phyloP scores from a whole-genome alignment of 2,329 filamentous ascomycete genomes.

The Xylariaceae sp. region DNA sequence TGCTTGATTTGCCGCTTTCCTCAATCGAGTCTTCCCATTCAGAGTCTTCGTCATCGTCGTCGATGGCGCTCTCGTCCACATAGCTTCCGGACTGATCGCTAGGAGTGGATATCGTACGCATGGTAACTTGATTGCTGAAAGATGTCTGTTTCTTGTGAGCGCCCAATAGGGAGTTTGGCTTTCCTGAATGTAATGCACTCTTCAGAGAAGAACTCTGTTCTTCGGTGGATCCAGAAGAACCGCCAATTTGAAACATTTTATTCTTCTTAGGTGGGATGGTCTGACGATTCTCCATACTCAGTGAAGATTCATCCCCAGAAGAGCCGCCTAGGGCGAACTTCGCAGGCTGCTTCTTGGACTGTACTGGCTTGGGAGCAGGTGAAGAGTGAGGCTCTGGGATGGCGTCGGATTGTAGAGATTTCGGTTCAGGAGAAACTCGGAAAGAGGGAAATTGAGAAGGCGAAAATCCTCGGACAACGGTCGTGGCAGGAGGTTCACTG shows the following conservation, averaged over 20 bases:
- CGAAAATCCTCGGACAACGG: conserved; percentile 86
- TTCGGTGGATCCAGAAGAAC: conserved; percentile 75
- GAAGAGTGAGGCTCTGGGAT: conserved; percentile 68
- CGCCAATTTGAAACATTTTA: conserved; percentile 61
- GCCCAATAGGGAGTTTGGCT: conserved; percentile 49
- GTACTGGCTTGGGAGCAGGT: conserved; percentile 70
- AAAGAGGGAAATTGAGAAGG: conserved; percentile 66
- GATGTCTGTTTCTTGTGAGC: conserved; percentile 78
- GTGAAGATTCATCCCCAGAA: conserved; percentile 79
- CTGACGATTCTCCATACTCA: conserved; percentile 55
- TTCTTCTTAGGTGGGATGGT: conserved; percentile 46
- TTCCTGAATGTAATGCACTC: conserved; percentile 56
- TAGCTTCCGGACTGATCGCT: conserved; percentile 67
- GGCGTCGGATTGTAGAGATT: conserved; percentile 58
- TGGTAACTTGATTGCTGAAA: conserved; percentile 78
- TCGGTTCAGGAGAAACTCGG: conserved; percentile 55
- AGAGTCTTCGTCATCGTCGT: conserved; percentile 69
- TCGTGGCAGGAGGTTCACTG: conserved; percentile 43
- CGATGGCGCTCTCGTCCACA: conserved; percentile 83
- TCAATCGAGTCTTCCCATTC: conserved; percentile 74
- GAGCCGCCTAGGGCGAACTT: conserved; percentile 78
- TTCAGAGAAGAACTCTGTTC: conserved; percentile 76
- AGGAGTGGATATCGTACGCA: conserved; percentile 68
- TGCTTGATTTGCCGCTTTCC: conserved; percentile 82
- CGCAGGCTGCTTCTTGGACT: conserved; percentile 66